These are phyloP conservation scores for Nicotiana sylvestris DNA, from an alignment of 257 asterid species.

Conservation along the genomic window DNA sequence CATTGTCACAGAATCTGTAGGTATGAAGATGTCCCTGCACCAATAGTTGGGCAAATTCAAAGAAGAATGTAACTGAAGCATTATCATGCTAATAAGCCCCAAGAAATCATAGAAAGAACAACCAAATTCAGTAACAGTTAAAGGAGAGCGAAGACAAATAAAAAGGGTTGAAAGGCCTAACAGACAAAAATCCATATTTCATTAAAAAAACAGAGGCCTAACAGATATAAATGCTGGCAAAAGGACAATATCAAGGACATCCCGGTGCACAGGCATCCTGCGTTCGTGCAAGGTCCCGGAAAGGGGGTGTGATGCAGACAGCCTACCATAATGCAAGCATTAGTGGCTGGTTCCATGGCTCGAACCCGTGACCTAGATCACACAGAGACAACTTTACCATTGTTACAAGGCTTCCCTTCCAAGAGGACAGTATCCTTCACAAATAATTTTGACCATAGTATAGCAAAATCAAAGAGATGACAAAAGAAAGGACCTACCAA, in stretches of 20 bases:
- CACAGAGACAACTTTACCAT: no score
- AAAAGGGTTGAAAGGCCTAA: neutral
- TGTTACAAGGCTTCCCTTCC: no score
- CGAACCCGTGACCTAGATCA: no score
- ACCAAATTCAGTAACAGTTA: neutral
- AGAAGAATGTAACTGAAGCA: neutral
- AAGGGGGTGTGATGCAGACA: no score
- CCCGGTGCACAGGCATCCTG: no score
- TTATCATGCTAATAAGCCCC: neutral
- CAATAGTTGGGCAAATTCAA: conserved; percentile 9
- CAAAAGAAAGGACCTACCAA: neutral
- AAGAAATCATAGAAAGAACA: neutral
- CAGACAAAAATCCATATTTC: neutral
- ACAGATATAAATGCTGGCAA: neutral
- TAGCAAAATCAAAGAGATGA: neutral
- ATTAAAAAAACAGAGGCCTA: neutral
- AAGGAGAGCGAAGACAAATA: neutral
- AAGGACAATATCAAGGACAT: neutral
- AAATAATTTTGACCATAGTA: neutral
- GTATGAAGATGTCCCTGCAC: conserved; percentile 95
- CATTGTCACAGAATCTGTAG: conserved; percentile 88
- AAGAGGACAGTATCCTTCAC: neutral
- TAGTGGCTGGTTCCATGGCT: no score
- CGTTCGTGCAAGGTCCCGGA: no score
- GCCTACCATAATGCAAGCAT: no score